Base-by-base conservation (phyloP, 2,329 filamentous ascomycete genomes). In the Aplosporella prunicola region DNA sequence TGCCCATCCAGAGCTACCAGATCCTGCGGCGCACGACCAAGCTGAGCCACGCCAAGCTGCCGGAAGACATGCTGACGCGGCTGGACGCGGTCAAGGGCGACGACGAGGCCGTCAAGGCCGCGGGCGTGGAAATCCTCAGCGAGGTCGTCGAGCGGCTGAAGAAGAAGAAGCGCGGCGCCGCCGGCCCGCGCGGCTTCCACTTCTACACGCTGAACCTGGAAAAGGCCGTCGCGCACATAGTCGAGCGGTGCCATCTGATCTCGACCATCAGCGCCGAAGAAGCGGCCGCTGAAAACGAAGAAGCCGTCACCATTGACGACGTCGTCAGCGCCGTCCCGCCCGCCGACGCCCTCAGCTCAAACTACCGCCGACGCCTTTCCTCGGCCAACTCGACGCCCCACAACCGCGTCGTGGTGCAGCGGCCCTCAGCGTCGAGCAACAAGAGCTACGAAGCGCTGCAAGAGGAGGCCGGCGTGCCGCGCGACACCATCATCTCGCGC, bases 131-230 rank as follows among this genome's bases (percentile, higher is more conserved):
- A 53, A 82, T 96, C 37, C 56, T 98, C 42, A 78, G 77, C 51
- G 87, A 95, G 52, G 76, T 96, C 32, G 75, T 96, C 11, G 77
- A 85, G 45, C 75, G 78, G 51, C 75, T 96, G 55, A 83, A 81
- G 60, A 67, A 80, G 46, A 76, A 76, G 51, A 65, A 58, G 53
- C 65, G 67, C 47, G 71, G 66, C 0, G 66, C 68, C 9, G 3
- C 20, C 13, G 50, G 49, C 20, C 43, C 42, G 2, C 46, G 42
- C 11, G 91, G 91, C 5, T 94, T 95, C 61, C 91, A 98, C 57
- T 96, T 98, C 62, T 98, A 95, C 61, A 96, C 91, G 0, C 68
- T 98, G 35, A 98, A 98, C 55, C 68, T 96, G 20, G 89, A 96
- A 60, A 98, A 96, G 63, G 84, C 87, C 0, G 88, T 98, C 3